Conservation (phyloP, 805 yeast species). For the Kockiozyma suomiensis region DNA sequence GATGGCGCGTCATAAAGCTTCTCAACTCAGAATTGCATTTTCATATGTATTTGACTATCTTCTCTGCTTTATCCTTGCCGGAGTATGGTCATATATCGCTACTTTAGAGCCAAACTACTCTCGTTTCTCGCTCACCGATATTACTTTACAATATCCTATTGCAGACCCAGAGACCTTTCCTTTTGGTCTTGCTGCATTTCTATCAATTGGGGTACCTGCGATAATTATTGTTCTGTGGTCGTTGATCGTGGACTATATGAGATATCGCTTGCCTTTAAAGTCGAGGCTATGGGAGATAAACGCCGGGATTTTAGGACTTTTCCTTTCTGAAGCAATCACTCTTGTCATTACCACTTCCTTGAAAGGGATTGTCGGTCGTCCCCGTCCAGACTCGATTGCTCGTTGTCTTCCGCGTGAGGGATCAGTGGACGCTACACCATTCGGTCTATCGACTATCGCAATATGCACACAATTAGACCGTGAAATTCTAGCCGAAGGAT, state of each 20-base stretch:
- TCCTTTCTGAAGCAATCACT: slow-evolving; percentile 60
- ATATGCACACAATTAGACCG: slow-evolving; percentile 43
- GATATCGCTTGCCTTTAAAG: slow-evolving; percentile 18
- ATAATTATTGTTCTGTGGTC: slow-evolving; percentile 34
- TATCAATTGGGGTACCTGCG: slow-evolving; percentile 39
- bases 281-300: slow-evolving; percentile 53
- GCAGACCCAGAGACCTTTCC: slow-evolving; percentile 75
- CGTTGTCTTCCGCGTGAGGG: slow-evolving; percentile 67
- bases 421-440: slow-evolving; percentile 52
- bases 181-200: slow-evolving; percentile 52
- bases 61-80: slow-evolving; percentile 19
- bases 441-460: slow-evolving; percentile 39
- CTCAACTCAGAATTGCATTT: slow-evolving; percentile 14
- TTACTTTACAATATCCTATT: slow-evolving; percentile 78
- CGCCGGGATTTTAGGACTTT: slow-evolving; percentile 67
- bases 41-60: slow-evolving; percentile 34
- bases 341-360: slow-evolving; percentile 68
- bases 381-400: slow-evolving; percentile 88
- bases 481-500: slow-evolving; percentile 51
- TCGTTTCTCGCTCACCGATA: slow-evolving; percentile 67
- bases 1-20: slow-evolving; percentile 23
- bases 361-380: slow-evolving; percentile 85
- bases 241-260: slow-evolving; percentile 16
- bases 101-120: slow-evolving; percentile 19
- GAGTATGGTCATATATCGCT: slow-evolving; percentile 20